Base-by-base conservation (phyloP, 2,329 filamentous ascomycete genomes). In the Ascosphaera pollenicola region DNA sequence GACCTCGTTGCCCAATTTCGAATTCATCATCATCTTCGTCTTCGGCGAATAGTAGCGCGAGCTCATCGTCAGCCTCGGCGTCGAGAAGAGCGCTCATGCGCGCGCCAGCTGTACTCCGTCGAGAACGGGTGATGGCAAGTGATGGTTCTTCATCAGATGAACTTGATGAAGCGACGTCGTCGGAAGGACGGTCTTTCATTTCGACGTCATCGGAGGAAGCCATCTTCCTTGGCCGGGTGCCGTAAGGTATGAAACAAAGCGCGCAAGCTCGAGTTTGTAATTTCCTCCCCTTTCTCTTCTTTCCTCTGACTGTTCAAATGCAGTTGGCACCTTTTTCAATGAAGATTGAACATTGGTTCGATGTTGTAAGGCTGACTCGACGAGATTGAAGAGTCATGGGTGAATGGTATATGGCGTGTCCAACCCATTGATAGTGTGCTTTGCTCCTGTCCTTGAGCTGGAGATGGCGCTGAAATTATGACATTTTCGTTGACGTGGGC, bases 91-190 rank as follows among this genome's bases (percentile, higher is more conserved):
- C 72, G 49, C 78, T 75, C 68, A 92, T 78, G 46, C 82, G 75
- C 54, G 83, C 85, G 42, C 84, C 84, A 16, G 84, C 84, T 0
- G 80, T 92, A 10, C 76, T 75, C 45, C 84, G 77, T 56, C 74
- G 80, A 46, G 72, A 65, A 43, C 84, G 77, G 30, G 73, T 73
- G 3, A 76, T 80, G 36, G 76, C 76, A 30, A 87, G 68, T 65
- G 75, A 78, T 31, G 17, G 35, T n/a, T 36, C 35, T 18, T 36
- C 35, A n/a, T 18, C 26, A n/a, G 19, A 21, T 21, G 36, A 19
- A 16, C 17, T 18, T 37, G 21, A 24, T 37, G 21, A 24, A 24
- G 21, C 21, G 10, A 10, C 43, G 15, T 47, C 48, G 10, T 43
- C 43, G 2, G 49, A 51, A 8, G 49, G 51, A 31, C 41, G 45